Conservation (phyloP, 371 early-diverging fungal species). For the Mortierella sp. region DNA sequence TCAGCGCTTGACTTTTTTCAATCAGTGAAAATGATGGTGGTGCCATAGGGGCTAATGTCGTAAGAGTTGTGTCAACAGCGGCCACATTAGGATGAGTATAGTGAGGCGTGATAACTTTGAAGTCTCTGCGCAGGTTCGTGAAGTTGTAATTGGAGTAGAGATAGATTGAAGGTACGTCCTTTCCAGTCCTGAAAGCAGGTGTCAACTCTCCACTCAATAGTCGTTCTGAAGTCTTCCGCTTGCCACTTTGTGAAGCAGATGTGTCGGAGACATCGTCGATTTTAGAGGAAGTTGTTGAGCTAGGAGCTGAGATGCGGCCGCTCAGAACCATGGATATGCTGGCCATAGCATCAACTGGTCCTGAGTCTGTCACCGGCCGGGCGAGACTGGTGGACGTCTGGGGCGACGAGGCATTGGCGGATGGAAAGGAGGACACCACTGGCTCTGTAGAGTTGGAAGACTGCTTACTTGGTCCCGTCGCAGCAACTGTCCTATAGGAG, state of each 20-base stretch:
- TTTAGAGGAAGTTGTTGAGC: conserved; percentile 28
- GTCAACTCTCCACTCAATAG: conserved; percentile 46
- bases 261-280: conserved; percentile 6
- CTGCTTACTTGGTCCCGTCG: conserved; percentile 56
- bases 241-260: conserved; percentile 18
- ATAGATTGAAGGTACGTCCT: conserved; percentile 43
- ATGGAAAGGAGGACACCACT: conserved; percentile 35
- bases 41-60: conserved; percentile 48
- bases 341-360: conserved; percentile 43
- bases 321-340: conserved; percentile 47
- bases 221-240: conserved; percentile 44
- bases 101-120: conserved; percentile 44
- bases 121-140: conserved; percentile 59
- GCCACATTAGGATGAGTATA: conserved; percentile 11
- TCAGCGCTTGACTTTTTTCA: conserved; percentile 45
- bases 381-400: conserved; percentile 31
- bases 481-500: conserved; percentile 65
- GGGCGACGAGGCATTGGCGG: conserved; percentile 26
- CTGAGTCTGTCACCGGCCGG: conserved; percentile 32
- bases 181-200: conserved; percentile 40
- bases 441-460: conserved; percentile 56
- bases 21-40: conserved; percentile 44
- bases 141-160: conserved; percentile 73
- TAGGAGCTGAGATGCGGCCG: conserved; percentile 41
- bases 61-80: conserved; percentile 24